These are phyloP conservation scores for Debaryomycetaceae sp. DNA, from an alignment of 1,139 yeast species.

Conservation along the genomic window DNA sequence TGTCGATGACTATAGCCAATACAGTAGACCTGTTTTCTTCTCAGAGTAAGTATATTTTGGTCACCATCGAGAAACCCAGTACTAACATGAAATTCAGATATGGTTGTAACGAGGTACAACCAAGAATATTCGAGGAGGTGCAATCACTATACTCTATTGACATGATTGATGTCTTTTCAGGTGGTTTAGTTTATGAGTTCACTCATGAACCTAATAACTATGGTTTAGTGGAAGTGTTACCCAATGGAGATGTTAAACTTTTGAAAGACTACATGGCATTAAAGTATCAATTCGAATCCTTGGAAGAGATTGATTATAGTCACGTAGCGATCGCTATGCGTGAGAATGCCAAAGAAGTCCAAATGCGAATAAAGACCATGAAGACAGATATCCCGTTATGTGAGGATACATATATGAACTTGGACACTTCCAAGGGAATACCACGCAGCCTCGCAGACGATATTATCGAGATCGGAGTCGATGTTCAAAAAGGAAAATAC, in stretches of 20 bases:
- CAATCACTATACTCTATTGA: slow-evolving; percentile 63
- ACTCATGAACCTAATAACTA: slow-evolving; percentile 86
- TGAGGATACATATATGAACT: slow-evolving; percentile 44
- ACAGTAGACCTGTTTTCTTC: slow-evolving; percentile 75
- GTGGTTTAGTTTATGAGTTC: slow-evolving; percentile 90
- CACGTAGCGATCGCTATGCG: slow-evolving; percentile 24
- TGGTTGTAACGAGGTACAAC: slow-evolving; percentile 85
- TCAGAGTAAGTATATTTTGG: slow-evolving; percentile 59
- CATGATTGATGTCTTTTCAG: slow-evolving; percentile 82
- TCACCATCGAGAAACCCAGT: not conserved
- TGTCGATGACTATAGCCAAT: slow-evolving; percentile 66
- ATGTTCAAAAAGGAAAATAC: slow-evolving; percentile 42
- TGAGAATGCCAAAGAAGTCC: slow-evolving; percentile 22
- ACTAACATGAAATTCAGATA: slow-evolving; percentile 20
- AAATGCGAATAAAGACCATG: slow-evolving; percentile 19
- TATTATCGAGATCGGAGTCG: slow-evolving; percentile 48
- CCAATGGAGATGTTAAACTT: slow-evolving; percentile 53
- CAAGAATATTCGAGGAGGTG: slow-evolving; percentile 80
- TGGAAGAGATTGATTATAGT: slow-evolving; percentile 24
- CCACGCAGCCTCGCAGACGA: slow-evolving; percentile 45
- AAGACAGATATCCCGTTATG: slow-evolving; percentile 35
- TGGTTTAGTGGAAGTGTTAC: slow-evolving; percentile 70
- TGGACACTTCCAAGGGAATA: slow-evolving; percentile 47
- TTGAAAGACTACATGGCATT: slow-evolving; percentile 53
- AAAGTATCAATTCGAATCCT: slow-evolving; percentile 42